Evolutionary conservation across 179 eudicot species (phyloP), one percentile per base, ranked within the genome.

Genomic region (Spergularia azorica): DNA sequence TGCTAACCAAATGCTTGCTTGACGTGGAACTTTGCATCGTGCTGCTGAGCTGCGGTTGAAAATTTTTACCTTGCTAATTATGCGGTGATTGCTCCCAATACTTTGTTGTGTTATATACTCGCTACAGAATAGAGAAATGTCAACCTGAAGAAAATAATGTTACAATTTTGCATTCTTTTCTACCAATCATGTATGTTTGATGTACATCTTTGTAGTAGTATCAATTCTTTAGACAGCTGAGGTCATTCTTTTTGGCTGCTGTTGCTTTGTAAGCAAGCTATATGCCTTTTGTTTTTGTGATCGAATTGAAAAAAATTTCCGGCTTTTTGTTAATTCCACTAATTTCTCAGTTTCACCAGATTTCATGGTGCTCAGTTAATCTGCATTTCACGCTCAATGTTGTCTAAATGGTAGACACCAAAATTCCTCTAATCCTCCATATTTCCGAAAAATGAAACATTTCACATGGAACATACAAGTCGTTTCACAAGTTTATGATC

Each of bases 171-270:
- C 43, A 76, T 54, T 75, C 51, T 80, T 79, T 80, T 57, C n/a
- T 11, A 58, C 55, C 51, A 15, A n/a, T 68, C 74, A 11, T 70
- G 72, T 80, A 80, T 70, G 51, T 52, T 75, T 75, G 66, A 16
- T 80, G 83, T 80, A 75, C 78, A 80, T 80, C 70, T 80, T 75
- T 80, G 83, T 80, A 80, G 73, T 64, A 62, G n/a, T 56, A 70
- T 79, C n/a, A n/a, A n/a, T n/a, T 79, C 72, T 79, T 79, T 80
- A 21, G 62, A 56, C 69, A 76, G 54, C 20, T 41, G 57, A 80
- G 76, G 71, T 80, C 38, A 80, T 80, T 80, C 76, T 70, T 75
- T 80, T 63, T n/a, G 70, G 18, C 62, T 51, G 68, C 18, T 72
- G 75, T 71, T 66, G 77, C 65, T 75, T 70, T 75, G 82, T 74